Evolutionary conservation across 163 green algal genomes (phyloP).

Genomic region (Scenedesmus sp.): DNA sequence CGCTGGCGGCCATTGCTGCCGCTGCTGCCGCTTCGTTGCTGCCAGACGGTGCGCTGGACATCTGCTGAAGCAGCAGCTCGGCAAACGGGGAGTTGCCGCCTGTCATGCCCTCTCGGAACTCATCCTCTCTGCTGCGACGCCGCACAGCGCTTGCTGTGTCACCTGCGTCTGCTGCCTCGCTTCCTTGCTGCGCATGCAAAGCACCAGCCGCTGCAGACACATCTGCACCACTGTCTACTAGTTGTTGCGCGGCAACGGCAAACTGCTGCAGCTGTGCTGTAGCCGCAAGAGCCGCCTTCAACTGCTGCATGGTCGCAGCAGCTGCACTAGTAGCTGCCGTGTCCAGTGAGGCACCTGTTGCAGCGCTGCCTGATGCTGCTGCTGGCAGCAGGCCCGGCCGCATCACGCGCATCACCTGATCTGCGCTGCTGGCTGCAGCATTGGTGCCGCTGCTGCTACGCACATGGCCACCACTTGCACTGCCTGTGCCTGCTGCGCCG

Average conservation of each 20-base stretch:
- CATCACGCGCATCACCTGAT: neutral
- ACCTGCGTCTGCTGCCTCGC: neutral
- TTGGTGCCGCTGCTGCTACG: neutral
- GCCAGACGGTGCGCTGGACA: neutral
- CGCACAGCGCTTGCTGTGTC: neutral
- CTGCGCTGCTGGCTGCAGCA: neutral
- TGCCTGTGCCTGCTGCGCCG: neutral
- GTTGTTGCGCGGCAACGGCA: neutral
- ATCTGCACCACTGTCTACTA: neutral
- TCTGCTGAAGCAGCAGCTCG: neutral
- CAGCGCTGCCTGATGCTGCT: neutral
- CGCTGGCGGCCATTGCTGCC: neutral
- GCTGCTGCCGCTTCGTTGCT: neutral
- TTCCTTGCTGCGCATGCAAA: neutral
- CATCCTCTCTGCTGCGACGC: neutral
- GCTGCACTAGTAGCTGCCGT: neutral
- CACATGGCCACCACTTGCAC: neutral
- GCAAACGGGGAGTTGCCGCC: neutral
- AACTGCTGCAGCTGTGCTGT: slow-evolving; percentile 20
- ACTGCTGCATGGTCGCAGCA: neutral
- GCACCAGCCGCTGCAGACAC: neutral
- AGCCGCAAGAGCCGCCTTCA: slow-evolving; percentile 4
- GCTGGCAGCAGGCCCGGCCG: neutral
- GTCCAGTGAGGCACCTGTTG: neutral
- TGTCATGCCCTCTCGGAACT: neutral